Base-by-base conservation (phyloP, 768 basidiomycete species). In the Kwoniella sp. region DNA sequence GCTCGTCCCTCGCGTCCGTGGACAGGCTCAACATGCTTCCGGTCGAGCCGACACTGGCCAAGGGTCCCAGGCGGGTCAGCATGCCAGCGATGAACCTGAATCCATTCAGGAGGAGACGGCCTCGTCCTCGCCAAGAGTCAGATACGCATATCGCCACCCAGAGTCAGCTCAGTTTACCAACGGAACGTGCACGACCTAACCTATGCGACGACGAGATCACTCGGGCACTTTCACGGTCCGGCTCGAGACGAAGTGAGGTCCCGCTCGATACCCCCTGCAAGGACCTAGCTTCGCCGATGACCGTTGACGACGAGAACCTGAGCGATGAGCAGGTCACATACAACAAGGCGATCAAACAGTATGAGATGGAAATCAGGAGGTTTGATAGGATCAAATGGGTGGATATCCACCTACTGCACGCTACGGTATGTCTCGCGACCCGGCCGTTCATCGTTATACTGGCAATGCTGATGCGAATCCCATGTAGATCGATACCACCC, bases 1-100 rank as follows among this genome's bases (percentile, higher is more conserved):
- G 90, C 5, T 89, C 88, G 2, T 82, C 83, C 26, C 81, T 95
- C 4, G 85, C 89, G 2, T 89, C 88, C 0, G 87, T 90, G 68
- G 84, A 90, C 51, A 78, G 90, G 38, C 65, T 88, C 12, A 75
- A 69, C 33, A 67, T 69, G 67, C 38, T 65, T 11, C 70, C 70
- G 10, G 23, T 53, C 8, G 60, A 63, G 20, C 69, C 69, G 4
- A 27, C 43, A 7, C 45, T 31, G 3, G 27, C 22, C 3, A 31
- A 39, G 15, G 25, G 27, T 29, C 25, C 26, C 3, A 17, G 37
- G 29, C 47, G 41, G 5, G 47, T 59, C 50, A 26, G 14, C 3
- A 55, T 67, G 53, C 65, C 61, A 14, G 46, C 53, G 4, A n/a
- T n/a, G n/a, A n/a, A n/a, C n/a, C 37, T 63, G 10, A 50, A 50